Conservation (phyloP, 495 filamentous ascomycete genomes). For the Lophiotrema nucula region DNA sequence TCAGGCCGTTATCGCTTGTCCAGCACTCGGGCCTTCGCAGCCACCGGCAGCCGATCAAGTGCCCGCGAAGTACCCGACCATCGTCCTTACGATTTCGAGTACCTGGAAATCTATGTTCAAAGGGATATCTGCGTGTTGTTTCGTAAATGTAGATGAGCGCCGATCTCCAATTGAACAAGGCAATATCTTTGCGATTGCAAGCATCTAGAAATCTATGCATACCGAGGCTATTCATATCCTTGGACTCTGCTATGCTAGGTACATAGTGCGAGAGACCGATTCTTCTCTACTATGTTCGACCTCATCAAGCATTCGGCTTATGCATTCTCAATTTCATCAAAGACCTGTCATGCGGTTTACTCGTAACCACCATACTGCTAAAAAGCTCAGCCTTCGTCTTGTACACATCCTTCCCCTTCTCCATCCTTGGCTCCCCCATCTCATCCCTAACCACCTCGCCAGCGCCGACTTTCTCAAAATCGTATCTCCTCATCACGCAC, state of each 20-base stretch:
- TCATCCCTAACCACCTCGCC: slow-evolving; percentile 40
- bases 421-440: slow-evolving; percentile 32
- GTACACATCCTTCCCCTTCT: slow-evolving; percentile 43
- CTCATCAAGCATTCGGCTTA: too few relatives aligned
- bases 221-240: too few relatives aligned
- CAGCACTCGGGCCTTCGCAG: neutral
- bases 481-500: slow-evolving; percentile 33
- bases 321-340: slow-evolving; percentile 14
- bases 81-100: neutral
- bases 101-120: neutral
- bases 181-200: too few relatives aligned
- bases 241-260: too few relatives aligned
- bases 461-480: slow-evolving; percentile 46
- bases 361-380: slow-evolving; percentile 9
- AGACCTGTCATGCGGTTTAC: slow-evolving; percentile 21
- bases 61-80: neutral
- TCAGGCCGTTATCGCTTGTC: neutral
- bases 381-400: slow-evolving; percentile 47
- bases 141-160: too few relatives aligned
- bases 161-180: too few relatives aligned
- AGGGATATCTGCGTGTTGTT: too few relatives aligned
- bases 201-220: too few relatives aligned
- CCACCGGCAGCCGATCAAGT: slow-evolving; percentile 1
- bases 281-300: too few relatives aligned
- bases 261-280: too few relatives aligned